Conservation (phyloP, 495 filamentous ascomycete species). For the Aspergillus hancockii region DNA sequence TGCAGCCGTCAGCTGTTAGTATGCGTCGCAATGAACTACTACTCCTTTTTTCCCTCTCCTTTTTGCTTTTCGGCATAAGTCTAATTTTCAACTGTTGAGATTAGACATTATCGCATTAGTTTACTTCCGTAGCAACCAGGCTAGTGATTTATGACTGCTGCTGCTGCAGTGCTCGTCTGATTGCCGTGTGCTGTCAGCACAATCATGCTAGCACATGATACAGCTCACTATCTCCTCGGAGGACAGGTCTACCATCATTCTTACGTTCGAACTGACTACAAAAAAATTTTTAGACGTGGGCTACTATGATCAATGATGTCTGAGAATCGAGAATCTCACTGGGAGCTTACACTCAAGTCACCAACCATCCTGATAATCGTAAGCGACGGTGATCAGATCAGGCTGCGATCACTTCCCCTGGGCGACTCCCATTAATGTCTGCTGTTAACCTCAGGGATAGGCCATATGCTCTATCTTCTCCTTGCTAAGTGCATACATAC, state of each 20-base stretch:
- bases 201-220: not conserved
- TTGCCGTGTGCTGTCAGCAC: not conserved
- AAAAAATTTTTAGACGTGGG: too few species aligned
- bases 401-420: not conserved
- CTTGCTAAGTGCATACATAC: not conserved
- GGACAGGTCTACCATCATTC: not conserved
- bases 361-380: too few species aligned
- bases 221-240: not conserved
- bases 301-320: not conserved
- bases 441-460: not conserved
- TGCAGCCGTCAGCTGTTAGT: not conserved
- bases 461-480: not conserved
- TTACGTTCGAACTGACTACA: too few species aligned
- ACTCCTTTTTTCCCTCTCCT: too few species aligned
- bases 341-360: too few species aligned
- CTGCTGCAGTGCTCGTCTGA: not conserved
- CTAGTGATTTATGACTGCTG: not conserved
- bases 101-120: not conserved
- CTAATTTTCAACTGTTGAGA: not conserved
- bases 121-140: not conserved
- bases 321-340: too few species aligned
- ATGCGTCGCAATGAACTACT: not conserved
- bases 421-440: not conserved
- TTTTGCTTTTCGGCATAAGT: not conserved
- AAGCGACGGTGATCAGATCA: too few species aligned